phyloP scores from a whole-genome alignment of 257 asterid species.

The Orobanche coerulescens region DNA sequence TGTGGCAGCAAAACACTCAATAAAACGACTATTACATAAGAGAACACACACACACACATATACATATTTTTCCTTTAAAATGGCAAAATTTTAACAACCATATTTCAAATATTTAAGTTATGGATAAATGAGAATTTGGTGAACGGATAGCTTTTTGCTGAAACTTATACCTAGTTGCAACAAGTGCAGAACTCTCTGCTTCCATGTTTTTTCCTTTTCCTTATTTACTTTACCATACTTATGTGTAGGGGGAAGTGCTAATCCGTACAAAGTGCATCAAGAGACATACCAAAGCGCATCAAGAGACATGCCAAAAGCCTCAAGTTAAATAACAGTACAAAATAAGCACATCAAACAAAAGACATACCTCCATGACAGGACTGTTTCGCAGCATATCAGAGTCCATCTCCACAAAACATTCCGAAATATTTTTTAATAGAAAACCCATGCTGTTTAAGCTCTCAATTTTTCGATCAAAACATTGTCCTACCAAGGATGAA shows the following conservation, averaged over 20 bases:
- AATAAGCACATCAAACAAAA: constrained; percentile 15
- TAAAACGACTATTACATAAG: background rate
- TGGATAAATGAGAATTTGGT: background rate
- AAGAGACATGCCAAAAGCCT: constrained; percentile 3
- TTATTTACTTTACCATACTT: constrained; percentile 3
- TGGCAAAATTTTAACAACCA: background rate
- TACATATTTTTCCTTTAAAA: no score
- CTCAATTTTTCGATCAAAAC: constrained; percentile 47
- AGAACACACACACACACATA: no score
- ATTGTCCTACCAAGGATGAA: constrained; percentile 37
- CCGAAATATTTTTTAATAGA: constrained; percentile 50
- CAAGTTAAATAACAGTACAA: constrained; percentile 13
- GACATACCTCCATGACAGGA: constrained; percentile 52
- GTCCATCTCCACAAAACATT: constrained; percentile 43
- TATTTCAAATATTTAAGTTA: background rate
- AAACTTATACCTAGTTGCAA: background rate
- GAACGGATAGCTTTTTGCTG: background rate
- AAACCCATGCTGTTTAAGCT: constrained; percentile 50
- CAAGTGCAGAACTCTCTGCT: constrained; percentile 5
- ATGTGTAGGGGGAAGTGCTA: background rate
- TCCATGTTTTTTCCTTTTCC: background rate
- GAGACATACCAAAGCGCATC: constrained; percentile 11
- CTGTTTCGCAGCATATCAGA: constrained; percentile 34
- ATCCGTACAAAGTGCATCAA: constrained; percentile 8
- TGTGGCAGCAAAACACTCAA: constrained; percentile 8